A percentile compares a stretch with the other conserved stretches of the same genome.
These are phyloP conservation scores for Coemansia sp. DNA, from an alignment of 192 early-diverging fungal genomes.

Conservation along the genomic window DNA sequence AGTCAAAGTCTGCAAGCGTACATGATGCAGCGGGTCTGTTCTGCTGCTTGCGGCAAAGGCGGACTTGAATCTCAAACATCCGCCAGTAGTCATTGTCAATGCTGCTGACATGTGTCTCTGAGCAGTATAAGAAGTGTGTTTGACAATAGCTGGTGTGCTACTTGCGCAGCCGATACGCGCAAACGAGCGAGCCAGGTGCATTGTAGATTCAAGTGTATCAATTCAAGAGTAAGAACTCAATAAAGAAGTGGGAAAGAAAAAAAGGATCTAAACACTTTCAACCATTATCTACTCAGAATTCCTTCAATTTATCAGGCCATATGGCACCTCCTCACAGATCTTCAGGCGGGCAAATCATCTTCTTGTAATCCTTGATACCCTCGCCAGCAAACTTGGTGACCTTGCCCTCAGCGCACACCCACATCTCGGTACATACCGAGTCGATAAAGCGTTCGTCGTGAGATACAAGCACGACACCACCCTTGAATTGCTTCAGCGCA, in stretches of 20 bases:
- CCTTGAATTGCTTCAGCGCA: conserved; percentile 84
- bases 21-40: too few species aligned
- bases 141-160: too few species aligned
- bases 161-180: background rate
- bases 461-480: conserved; percentile 93
- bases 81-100: too few species aligned
- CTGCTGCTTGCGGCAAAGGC: too few species aligned
- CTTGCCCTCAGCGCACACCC: conserved; percentile 87
- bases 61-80: too few species aligned
- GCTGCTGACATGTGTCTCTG: too few species aligned
- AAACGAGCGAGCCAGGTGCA: background rate
- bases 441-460: conserved; percentile 98
- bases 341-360: conserved; percentile 52
- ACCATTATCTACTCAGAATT: too few species aligned
- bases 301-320: too few species aligned
- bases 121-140: too few species aligned
- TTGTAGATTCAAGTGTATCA: background rate
- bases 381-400: conserved; percentile 83
- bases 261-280: background rate
- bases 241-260: background rate
- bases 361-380: conserved; percentile 82
- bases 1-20: too few species aligned
- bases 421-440: conserved; percentile 80
- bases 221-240: background rate
- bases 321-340: conserved; percentile 4